These are phyloP conservation scores for Exophiala oligosperma DNA, from an alignment of 2,329 filamentous ascomycete genomes.

Conservation along the genomic window DNA sequence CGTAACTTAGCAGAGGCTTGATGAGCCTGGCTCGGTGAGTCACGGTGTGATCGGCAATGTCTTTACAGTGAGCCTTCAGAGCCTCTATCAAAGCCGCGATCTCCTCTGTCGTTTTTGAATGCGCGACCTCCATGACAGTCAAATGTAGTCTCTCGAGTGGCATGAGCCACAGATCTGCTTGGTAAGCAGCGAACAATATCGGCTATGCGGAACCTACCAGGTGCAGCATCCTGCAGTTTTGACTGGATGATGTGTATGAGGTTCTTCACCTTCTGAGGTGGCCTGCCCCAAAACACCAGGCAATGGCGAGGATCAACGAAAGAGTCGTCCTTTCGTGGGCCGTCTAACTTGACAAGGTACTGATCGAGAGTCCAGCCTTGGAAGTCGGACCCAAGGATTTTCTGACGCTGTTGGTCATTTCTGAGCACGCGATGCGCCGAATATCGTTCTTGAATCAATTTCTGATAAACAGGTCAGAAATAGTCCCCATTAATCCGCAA, in stretches of 20 bases:
- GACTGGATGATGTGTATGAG: conserved; percentile 70
- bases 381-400: conserved; percentile 67
- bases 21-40: conserved; percentile 71
- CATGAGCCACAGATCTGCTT: conserved; percentile 80
- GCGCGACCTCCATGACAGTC: conserved; percentile 81
- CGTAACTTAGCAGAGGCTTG: conserved; percentile 80
- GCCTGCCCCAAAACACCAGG: conserved; percentile 84
- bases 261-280: conserved; percentile 68
- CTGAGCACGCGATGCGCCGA: conserved; percentile 70
- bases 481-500: conserved; percentile 5
- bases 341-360: conserved; percentile 68
- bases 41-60: conserved; percentile 60
- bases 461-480: conserved; percentile 43
- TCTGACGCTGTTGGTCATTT: conserved; percentile 72
- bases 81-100: conserved; percentile 62
- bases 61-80: conserved; percentile 50
- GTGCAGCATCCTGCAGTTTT: conserved; percentile 62
- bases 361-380: conserved; percentile 72
- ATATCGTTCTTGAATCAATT: conserved; percentile 71
- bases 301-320: conserved; percentile 78
- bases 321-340: conserved; percentile 62
- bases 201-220: conserved; percentile 58
- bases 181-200: conserved; percentile 3
- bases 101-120: conserved; percentile 69
- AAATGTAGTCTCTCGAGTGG: conserved; percentile 76